These are phyloP conservation scores for Elsinoe batatas DNA, from an alignment of 2,329 filamentous ascomycete species.

Conservation along the genomic window DNA sequence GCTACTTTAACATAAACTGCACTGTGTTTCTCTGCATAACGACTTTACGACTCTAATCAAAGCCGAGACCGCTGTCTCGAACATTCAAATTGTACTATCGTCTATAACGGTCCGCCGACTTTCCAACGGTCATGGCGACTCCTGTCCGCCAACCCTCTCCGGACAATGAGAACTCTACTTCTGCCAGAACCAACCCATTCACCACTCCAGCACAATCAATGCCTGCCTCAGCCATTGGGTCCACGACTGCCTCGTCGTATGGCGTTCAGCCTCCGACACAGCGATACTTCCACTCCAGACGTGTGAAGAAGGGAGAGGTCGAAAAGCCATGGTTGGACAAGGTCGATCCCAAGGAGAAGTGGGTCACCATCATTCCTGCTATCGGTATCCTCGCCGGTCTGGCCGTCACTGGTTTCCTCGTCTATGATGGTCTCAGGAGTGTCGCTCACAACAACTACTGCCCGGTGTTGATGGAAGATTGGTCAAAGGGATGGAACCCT, in stretches of 20 bases:
- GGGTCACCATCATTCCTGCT: slow-evolving; percentile 71
- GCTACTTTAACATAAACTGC: background rate
- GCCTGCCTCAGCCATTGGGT: slow-evolving; percentile 35
- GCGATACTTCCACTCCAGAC: slow-evolving; percentile 61
- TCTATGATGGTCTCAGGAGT: slow-evolving; percentile 64
- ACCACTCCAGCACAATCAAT: slow-evolving; percentile 34
- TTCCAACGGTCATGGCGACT: slow-evolving; percentile 25
- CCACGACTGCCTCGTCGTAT: slow-evolving; percentile 30
- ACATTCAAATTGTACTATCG: slow-evolving; percentile 12
- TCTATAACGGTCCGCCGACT: slow-evolving; percentile 9
- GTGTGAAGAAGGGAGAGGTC: slow-evolving; percentile 61
- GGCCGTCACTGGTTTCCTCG: slow-evolving; percentile 56
- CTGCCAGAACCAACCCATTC: slow-evolving; percentile 25
- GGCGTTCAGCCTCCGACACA: slow-evolving; percentile 19
- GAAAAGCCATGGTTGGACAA: slow-evolving; percentile 71
- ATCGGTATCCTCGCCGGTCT: slow-evolving; percentile 62
- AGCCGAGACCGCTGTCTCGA: slow-evolving; percentile 11
- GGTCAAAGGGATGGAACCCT: slow-evolving; percentile 47
- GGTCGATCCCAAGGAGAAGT: slow-evolving; percentile 70
- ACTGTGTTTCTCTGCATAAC: slow-evolving; percentile 8
- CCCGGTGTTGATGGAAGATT: slow-evolving; percentile 56
- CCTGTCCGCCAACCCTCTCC: slow-evolving; percentile 31
- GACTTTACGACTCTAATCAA: slow-evolving; percentile 9
- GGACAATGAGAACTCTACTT: slow-evolving; percentile 28
- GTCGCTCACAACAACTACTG: slow-evolving; percentile 70